Base-by-base conservation (phyloP, 805 yeast species). In the Torulaspora quercuum region DNA sequence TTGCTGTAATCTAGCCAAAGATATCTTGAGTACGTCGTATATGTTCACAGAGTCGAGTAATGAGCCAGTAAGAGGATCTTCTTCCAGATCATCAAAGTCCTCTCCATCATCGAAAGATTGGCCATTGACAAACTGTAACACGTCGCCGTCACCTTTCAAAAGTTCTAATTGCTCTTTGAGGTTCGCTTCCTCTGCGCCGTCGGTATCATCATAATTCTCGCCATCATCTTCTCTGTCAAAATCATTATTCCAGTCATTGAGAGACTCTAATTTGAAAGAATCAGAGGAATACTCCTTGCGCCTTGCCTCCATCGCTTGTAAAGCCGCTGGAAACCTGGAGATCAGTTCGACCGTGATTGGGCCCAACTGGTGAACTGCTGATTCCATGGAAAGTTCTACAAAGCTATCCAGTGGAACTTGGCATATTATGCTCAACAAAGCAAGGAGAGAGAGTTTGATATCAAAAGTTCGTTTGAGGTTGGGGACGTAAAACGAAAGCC, bases 11-110 rank as follows among this genome's bases (percentile, higher is more conserved):
- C 57, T 53, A 3, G 66, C 41, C 11, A 85, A 61, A 12, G 75
- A 70, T 12, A 74, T 71, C 39, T 79, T 76, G 60, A 88, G 78
- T 2, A 76, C 74, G 10, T 69, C 68, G 60, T 79, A 87, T 3
- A 83, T 80, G 54, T 90, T 83, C 33, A 88, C 63, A 26, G 69
- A 66, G 54, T 90, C 97, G 31, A 92, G 70, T 3, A 94, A 80
- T 1, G 90, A 82, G 46, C 80, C 82, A 16, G 83, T 75, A 55
- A 83, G 68, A 7, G 95, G 78, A 54, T 83, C 95, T 53, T 89
- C 97, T 29, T 80, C 78, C 29, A 84, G 70, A 6, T 83, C 92
- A 32, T 82, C 92, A 33, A 77, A 79, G 7, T 76, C 78, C 46
- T 76, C 82, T 21, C 59, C 66, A 12, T 59, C 64, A 29, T 48